These are phyloP conservation scores for Diddensiella santjacobensis DNA, from an alignment of 805 yeast species.

Conservation along the genomic window DNA sequence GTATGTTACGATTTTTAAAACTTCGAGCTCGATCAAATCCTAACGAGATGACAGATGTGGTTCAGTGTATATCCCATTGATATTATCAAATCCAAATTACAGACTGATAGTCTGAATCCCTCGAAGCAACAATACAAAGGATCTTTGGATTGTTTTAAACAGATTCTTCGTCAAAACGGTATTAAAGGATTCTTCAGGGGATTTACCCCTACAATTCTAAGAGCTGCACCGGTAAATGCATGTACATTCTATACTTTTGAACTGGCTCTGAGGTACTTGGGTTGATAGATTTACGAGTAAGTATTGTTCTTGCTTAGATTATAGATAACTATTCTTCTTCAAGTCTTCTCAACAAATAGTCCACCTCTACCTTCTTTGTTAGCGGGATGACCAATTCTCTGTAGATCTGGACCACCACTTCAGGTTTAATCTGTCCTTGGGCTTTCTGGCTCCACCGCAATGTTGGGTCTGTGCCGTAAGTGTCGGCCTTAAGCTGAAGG, in stretches of 20 bases:
- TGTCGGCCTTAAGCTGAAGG: constrained; percentile 72
- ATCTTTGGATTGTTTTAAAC: constrained; percentile 54
- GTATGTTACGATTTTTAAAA: constrained; percentile 24
- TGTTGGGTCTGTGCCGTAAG: constrained; percentile 86
- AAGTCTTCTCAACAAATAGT: constrained; percentile 77
- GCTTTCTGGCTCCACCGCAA: constrained; percentile 59
- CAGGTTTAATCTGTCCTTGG: constrained; percentile 76
- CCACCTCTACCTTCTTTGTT: constrained; percentile 93
- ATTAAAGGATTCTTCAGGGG: constrained; percentile 82
- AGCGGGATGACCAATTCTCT: constrained; percentile 86
- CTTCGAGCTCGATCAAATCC: constrained; percentile 9
- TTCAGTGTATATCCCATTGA: constrained; percentile 80
- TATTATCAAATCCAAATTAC: constrained; percentile 85
- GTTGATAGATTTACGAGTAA: constrained; percentile 15
- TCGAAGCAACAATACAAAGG: constrained; percentile 55
- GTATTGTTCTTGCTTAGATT: neutral
- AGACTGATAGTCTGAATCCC: constrained; percentile 62
- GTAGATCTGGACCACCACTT: constrained; percentile 76
- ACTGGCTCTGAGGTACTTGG: constrained; percentile 52
- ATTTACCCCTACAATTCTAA: constrained; percentile 81
- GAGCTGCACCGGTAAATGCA: constrained; percentile 98
- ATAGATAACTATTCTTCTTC: constrained; percentile 51
- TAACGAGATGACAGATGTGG: constrained; percentile 55
- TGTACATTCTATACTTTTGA: constrained; percentile 95
- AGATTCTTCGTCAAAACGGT: constrained; percentile 58